Base-by-base conservation (phyloP, 805 yeast genomes). In the Saccharomycopsis synnaedendra region DNA sequence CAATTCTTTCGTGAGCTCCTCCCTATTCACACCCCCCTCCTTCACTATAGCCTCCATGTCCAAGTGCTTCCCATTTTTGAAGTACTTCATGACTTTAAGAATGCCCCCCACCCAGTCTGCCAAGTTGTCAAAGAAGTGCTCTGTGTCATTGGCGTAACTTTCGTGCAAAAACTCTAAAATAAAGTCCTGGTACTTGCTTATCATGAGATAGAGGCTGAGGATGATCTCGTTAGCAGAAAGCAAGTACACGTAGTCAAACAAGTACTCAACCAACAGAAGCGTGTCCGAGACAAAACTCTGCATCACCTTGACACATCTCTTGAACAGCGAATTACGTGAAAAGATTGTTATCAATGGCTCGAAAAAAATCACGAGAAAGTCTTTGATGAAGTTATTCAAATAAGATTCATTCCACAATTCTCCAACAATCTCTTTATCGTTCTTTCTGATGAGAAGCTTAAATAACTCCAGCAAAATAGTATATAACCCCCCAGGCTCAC, bases 321-420 rank as follows among this genome's bases (percentile, higher is more conserved):
- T 77, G 50, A 85, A 71, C 48, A 76, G 74, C 3, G 90, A 85
- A 33, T 74, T 71, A 51, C 76, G 76, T 66, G 85, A 82, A 1
- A 85, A 70, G 32, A 71, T 71, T 27, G 30, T 48, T 48, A 85
- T 80, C 60, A 85, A 65, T 1, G 94, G 93, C 53, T 80, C 82
- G 59, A 83, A 85, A 53, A 85, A 78, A 53, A 84, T 67, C 1
- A 85, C 68, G 42, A 93, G 70, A 32, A 87, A 68, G 43, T 85
- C 85, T 54, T 83, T 83, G 49, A 89, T 67, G 39, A 90, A 70
- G 36, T 71, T 71, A n/a, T 88, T 80, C 42, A 94, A 66, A 54
- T 84, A 85, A 0, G 90, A 87, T 56, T 89, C 95, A 42, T 77
- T 78, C 95, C 96, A 86, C 40, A 89, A 60, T 58, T 81, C 80